These are phyloP conservation scores for Cladophialophora carrionii DNA, from an alignment of 2,329 filamentous ascomycete genomes.

Conservation along the genomic window DNA sequence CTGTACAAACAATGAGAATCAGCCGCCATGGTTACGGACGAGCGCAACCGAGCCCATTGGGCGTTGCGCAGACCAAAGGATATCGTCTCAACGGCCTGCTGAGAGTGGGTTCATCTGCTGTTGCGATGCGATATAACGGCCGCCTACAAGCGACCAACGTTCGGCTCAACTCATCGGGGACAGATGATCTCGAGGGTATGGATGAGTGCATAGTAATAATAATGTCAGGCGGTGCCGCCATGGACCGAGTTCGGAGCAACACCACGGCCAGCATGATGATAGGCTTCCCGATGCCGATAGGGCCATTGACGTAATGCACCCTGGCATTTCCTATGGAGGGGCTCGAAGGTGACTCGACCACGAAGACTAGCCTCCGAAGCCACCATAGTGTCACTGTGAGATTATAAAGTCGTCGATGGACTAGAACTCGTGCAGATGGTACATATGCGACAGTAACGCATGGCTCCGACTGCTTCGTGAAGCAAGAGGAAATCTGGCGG, in stretches of 20 bases:
- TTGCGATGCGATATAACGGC: neutral
- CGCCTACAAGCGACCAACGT: neutral
- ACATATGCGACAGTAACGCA: neutral
- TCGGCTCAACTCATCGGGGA: slow-evolving; percentile 5
- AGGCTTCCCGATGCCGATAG: slow-evolving; percentile 6
- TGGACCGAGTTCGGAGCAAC: slow-evolving; percentile 15
- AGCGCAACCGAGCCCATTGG: slow-evolving; percentile 17
- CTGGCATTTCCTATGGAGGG: neutral
- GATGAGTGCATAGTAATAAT: slow-evolving; percentile 15
- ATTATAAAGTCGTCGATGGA: neutral
- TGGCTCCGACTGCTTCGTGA: neutral
- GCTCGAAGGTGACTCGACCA: neutral
- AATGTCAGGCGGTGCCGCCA: slow-evolving; percentile 9
- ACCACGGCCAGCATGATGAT: neutral
- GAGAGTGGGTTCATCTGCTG: neutral
- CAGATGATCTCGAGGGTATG: neutral
- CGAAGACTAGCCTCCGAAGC: neutral
- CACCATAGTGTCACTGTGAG: neutral
- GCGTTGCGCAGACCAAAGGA: neutral
- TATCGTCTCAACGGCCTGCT: neutral
- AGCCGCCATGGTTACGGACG: slow-evolving; percentile 18
- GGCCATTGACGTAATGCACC: slow-evolving; percentile 14
- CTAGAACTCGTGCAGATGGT: neutral
- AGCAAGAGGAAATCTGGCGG: slow-evolving; percentile 1
- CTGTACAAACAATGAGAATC: slow-evolving; percentile 21